A percentile compares a stretch with the other conserved stretches of the same genome.
These are phyloP conservation scores for Gnetum montanum DNA, from an alignment of 75 land plant species.

Conservation along the genomic window DNA sequence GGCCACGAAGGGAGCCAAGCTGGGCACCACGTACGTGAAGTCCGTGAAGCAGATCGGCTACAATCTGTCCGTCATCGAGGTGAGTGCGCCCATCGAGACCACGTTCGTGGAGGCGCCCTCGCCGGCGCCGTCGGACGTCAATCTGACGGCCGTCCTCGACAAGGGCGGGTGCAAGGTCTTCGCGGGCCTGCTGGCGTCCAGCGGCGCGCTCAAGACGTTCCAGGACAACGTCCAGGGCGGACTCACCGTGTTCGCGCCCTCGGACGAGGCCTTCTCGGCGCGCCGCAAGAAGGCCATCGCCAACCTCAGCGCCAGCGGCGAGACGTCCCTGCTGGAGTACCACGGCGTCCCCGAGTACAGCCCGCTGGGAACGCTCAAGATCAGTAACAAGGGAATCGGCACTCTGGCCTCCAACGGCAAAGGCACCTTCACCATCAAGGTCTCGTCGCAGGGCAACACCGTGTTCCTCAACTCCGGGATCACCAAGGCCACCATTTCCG, in stretches of 20 bases:
- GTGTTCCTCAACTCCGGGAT: conserved; percentile 34
- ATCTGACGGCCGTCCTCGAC: conserved; percentile 25
- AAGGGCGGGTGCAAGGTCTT: conserved; percentile 45
- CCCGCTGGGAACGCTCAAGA: conserved; percentile 26
- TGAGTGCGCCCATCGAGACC: conserved; percentile 30
- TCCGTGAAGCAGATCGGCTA: conserved; percentile 37
- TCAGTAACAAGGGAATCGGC: conserved; percentile 32
- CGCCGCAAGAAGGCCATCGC: conserved; percentile 23
- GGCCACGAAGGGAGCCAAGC: conserved; percentile 15
- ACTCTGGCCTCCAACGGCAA: conserved; percentile 34
- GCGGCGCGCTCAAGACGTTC: conserved; percentile 14
- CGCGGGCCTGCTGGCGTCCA: conserved; percentile 20
- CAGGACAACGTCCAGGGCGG: conserved; percentile 21
- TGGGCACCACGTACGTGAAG: conserved; percentile 29
- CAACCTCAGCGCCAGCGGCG: conserved; percentile 28
- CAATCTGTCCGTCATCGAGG: conserved; percentile 61
- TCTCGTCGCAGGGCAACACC: conserved; percentile 28
- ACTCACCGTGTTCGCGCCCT: conserved; percentile 54
- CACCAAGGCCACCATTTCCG: conserved; percentile 29
- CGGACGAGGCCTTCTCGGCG: conserved; percentile 34
- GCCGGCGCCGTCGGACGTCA: conserved; percentile 19
- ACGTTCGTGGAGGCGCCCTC: conserved; percentile 35
- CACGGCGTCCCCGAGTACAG: conserved; percentile 37
- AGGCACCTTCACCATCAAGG: conserved; percentile 25
- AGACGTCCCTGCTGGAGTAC: conserved; percentile 20